Evolutionary conservation across 257 asterid genomes (phyloP).

Genomic region (Przewalskia tangutica): DNA sequence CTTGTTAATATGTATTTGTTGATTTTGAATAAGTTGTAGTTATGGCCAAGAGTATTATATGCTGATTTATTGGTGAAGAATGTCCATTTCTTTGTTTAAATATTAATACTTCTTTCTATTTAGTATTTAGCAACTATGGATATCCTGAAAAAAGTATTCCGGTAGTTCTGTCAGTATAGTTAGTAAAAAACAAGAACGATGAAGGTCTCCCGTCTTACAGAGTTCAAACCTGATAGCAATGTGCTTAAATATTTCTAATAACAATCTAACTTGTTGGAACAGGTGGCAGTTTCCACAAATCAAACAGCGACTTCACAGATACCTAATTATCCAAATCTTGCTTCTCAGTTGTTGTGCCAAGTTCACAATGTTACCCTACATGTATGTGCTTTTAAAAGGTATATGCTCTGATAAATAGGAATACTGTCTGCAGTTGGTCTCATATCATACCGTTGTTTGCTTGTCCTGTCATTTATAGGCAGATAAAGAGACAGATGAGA

Average conservation of each 20-base stretch:
- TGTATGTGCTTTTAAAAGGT: slow-evolving; percentile 25
- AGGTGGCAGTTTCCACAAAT: slow-evolving; percentile 86
- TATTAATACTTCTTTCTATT: not conserved
- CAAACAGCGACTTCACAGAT: slow-evolving; percentile 72
- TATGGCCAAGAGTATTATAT: not conserved
- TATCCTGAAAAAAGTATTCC: not conserved
- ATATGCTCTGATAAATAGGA: not conserved
- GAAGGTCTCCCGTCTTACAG: too few species aligned
- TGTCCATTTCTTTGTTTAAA: not conserved
- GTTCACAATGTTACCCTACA: slow-evolving; percentile 82
- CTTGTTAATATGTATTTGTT: not conserved
- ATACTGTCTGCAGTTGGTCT: not conserved
- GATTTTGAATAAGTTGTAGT: not conserved
- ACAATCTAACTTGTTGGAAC: slow-evolving; percentile 11
- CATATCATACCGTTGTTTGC: not conserved
- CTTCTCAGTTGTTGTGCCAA: slow-evolving; percentile 84
- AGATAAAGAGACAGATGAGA: slow-evolving; percentile 90
- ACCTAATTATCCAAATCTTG: slow-evolving; percentile 81
- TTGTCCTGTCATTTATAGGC: slow-evolving; percentile 34
- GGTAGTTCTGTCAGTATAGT: not conserved
- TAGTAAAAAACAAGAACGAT: not conserved
- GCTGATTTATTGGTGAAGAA: not conserved
- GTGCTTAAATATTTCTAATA: not conserved
- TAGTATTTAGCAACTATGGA: not conserved
- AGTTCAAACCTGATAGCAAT: not conserved